Evolutionary conservation across 2,329 filamentous ascomycete species (phyloP).

Genomic region (Pyricularia sp.): DNA sequence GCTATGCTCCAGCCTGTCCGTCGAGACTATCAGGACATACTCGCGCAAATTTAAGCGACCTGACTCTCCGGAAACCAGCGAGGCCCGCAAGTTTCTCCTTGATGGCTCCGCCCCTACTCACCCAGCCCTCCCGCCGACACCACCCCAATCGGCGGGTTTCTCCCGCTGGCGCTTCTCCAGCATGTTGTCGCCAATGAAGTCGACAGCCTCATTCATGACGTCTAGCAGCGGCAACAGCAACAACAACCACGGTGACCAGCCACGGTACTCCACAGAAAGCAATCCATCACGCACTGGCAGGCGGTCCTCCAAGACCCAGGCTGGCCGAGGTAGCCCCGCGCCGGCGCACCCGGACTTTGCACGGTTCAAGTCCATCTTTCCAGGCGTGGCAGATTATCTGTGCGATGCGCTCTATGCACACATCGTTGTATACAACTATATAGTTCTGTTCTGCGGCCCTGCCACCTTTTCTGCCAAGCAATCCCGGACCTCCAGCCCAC

Average conservation of each 20-base stretch:
- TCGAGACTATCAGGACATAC: conserved; percentile 49
- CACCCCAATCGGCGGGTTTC: conserved; percentile 19
- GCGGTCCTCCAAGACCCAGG: not conserved
- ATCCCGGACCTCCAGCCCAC: conserved; percentile 7
- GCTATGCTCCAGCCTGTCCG: conserved; percentile 41
- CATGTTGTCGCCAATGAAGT: conserved; percentile 3
- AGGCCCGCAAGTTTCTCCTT: conserved; percentile 10
- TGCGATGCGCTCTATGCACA: conserved; percentile 52
- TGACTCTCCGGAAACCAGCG: conserved; percentile 10
- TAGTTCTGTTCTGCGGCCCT: conserved; percentile 25
- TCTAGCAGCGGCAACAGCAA: conserved; percentile 8
- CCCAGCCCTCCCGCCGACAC: conserved; percentile 12
- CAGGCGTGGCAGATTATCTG: conserved; percentile 40
- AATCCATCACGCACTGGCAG: not conserved
- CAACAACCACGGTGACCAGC: not conserved
- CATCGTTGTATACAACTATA: conserved; percentile 49
- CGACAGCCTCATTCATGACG: conserved; percentile 1
- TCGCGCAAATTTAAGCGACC: conserved; percentile 42
- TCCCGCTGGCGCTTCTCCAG: not conserved
- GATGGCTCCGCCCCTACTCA: not conserved
- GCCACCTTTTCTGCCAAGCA: conserved; percentile 10
- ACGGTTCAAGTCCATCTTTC: conserved; percentile 41
- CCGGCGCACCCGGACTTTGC: conserved; percentile 8
- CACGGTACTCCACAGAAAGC: not conserved
- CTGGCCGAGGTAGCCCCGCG: not conserved